Conservation (phyloP, 208 protist genomes). For the Angomonas ambiguus region DNA sequence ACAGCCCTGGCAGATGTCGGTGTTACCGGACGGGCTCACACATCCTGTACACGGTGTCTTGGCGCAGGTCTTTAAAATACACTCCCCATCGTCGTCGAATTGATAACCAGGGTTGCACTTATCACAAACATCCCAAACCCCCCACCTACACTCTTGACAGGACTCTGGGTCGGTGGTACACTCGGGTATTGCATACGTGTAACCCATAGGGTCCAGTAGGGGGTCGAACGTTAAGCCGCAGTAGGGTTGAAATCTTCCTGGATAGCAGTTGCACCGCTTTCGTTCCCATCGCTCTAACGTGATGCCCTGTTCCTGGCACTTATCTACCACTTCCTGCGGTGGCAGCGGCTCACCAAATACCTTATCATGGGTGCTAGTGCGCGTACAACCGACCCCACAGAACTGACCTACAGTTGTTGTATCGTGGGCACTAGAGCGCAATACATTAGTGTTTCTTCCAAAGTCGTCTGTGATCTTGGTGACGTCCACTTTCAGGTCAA, state of each 20-base stretch:
- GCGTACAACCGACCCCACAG: not conserved
- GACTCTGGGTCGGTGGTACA: not conserved
- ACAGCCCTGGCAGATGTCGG: too few species aligned
- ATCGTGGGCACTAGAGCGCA: not conserved
- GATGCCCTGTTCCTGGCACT: not conserved
- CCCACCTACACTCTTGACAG: not conserved
- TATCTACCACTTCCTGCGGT: not conserved
- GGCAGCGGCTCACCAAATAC: not conserved
- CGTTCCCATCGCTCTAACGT: not conserved
- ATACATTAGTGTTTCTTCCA: not conserved
- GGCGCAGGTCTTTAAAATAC: not conserved
- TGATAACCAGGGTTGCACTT: not conserved
- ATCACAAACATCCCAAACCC: not conserved
- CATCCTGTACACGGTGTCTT: not conserved
- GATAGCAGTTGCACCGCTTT: not conserved
- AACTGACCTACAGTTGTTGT: not conserved
- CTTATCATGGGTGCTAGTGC: not conserved
- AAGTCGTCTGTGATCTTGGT: not conserved
- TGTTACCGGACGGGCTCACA: too few species aligned
- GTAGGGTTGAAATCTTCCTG: not conserved
- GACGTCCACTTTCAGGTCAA: not conserved
- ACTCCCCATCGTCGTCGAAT: not conserved
- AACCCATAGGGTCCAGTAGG: not conserved
- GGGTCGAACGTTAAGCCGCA: not conserved
- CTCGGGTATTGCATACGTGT: not conserved